These are phyloP conservation scores for Oehlia diaphana DNA, from an alignment of 192 early-diverging fungal species.

Conservation along the genomic window DNA sequence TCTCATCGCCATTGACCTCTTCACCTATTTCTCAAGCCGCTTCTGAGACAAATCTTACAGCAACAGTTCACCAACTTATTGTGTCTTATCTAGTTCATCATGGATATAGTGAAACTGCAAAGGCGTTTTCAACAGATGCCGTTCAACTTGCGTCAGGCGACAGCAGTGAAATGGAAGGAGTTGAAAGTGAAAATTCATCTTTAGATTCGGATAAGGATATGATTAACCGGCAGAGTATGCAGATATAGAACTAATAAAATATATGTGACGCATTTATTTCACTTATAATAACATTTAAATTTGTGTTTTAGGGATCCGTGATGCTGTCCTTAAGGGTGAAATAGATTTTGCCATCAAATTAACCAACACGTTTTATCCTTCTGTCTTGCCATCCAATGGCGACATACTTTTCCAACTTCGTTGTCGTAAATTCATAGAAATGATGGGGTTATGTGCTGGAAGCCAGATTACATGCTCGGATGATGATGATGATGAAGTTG, in stretches of 20 bases:
- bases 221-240: slow-evolving; percentile 26
- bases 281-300: background rate
- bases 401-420: slow-evolving; percentile 74
- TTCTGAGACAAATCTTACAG: slow-evolving; percentile 27
- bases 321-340: slow-evolving; percentile 65
- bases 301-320: slow-evolving; percentile 41
- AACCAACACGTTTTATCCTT: slow-evolving; percentile 67
- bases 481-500: slow-evolving; percentile 39
- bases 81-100: slow-evolving; percentile 81
- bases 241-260: background rate
- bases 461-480: slow-evolving; percentile 5
- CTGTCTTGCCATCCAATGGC: slow-evolving; percentile 59
- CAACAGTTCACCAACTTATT: slow-evolving; percentile 63
- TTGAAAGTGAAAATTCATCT: slow-evolving; percentile 23
- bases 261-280: background rate
- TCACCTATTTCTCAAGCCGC: background rate
- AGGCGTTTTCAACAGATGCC: slow-evolving; percentile 55
- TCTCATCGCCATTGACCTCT: slow-evolving; percentile 19
- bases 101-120: slow-evolving; percentile 78
- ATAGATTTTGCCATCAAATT: slow-evolving; percentile 74
- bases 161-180: slow-evolving; percentile 9
- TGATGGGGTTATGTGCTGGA: slow-evolving; percentile 49
- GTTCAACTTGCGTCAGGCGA: background rate
- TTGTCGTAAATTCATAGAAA: slow-evolving; percentile 87
- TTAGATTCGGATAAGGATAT: slow-evolving; percentile 20